Evolutionary conservation across 371 early-diverging fungal genomes (phyloP), one percentile per base, ranked within the genome.

Genomic region (Ordospora pajunii): DNA sequence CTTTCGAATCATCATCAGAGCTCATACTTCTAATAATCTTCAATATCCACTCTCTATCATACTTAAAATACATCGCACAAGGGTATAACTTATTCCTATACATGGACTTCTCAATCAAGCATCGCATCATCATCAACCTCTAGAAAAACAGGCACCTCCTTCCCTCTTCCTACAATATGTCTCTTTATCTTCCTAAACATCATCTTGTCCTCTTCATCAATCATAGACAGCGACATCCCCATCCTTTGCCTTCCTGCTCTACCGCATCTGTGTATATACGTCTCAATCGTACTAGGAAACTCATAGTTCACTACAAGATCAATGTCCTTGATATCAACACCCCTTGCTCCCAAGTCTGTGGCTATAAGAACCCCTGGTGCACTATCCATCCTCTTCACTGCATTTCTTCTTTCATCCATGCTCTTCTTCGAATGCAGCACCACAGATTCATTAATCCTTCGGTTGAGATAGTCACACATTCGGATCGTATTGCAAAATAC

Each of bases 311-410:
- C 93, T 65, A 99, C 97, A 0, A 93, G 91, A 53, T 93, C 89
- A 0, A 97, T 93, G 82, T 91, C 92, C 22, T 96, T 95, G 67
- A 95, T 95, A 92, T 95, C 96, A 70, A 97, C 89, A 82, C 99
- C 99, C 87, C 99, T 91, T 69, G 94, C 93, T 63, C 97, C 99
- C 46, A 99, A 95, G 87, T 97, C 97, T 2, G 99, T 99, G 22
- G 99, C 97, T 74, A 99, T 94, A 89, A 98, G 89, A 94, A 87
- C 93, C 89, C 75, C 87, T 86, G 81, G 95, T 87, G 91, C 75
- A 89, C 87, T 85, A 75, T 91, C 90, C 63, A 94, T 89, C 88
- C 97, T 96, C 63, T 87, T 82, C 75, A 92, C 91, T 19, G 97
- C 85, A 9, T 96, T 94, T 84, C 96, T 97, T 86, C 99, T 94